These are phyloP conservation scores for Mortierella sp. DNA, from an alignment of 371 early-diverging fungal species.

Conservation along the genomic window DNA sequence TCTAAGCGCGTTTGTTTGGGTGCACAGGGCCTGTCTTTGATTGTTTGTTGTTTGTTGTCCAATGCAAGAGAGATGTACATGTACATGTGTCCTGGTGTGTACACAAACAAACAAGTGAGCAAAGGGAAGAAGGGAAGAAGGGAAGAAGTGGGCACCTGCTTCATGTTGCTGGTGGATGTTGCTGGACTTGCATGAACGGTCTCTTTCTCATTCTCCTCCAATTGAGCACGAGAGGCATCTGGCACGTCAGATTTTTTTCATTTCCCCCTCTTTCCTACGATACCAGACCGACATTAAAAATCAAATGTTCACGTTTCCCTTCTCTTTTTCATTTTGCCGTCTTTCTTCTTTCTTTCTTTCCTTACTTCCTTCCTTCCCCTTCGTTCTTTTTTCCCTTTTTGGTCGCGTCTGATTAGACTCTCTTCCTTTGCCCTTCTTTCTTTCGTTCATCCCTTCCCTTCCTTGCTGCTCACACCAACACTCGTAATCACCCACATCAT, in stretches of 20 bases:
- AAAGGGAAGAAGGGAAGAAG: not conserved
- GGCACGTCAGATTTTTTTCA: not conserved
- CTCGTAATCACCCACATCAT: not conserved
- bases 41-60: not conserved
- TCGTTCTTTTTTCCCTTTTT: not conserved
- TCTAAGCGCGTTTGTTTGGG: constrained; percentile 11
- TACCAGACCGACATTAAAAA: not conserved
- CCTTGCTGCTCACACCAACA: not conserved
- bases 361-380: no score
- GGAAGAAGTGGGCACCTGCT: not conserved
- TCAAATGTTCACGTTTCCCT: not conserved
- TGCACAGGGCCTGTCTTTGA: not conserved
- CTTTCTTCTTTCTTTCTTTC: not conserved
- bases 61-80: not conserved
- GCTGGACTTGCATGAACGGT: constrained; percentile 1
- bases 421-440: not conserved
- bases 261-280: not conserved
- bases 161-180: not conserved
- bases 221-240: not conserved
- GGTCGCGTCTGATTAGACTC: not conserved
- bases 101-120: constrained; percentile 1
- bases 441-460: not conserved
- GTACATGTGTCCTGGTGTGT: not conserved
- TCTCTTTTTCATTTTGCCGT: not conserved
- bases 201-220: no score